These are phyloP conservation scores for Ustilago sp. DNA, from an alignment of 1,284 basidiomycete species.

Conservation along the genomic window DNA sequence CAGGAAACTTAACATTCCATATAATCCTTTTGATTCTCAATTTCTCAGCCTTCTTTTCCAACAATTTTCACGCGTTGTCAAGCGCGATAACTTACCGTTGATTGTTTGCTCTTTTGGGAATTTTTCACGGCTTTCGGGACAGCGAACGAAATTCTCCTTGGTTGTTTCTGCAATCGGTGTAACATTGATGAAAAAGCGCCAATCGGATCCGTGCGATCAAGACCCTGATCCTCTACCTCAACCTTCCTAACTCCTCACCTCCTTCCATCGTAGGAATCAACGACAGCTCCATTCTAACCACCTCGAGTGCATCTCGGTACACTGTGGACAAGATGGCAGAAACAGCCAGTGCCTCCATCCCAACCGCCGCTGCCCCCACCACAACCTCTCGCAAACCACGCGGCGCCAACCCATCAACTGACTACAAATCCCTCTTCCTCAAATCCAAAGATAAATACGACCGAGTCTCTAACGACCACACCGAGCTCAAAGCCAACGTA, in stretches of 20 bases:
- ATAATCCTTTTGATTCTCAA: no score
- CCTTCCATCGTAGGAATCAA: neutral
- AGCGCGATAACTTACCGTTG: no score
- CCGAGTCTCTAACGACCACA: slow-evolving; percentile 49
- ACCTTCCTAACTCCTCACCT: neutral
- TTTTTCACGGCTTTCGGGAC: slow-evolving; percentile 4
- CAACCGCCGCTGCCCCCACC: slow-evolving; percentile 2
- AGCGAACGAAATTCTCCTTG: neutral
- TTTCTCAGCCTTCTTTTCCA: no score
- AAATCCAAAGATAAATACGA: slow-evolving; percentile 58
- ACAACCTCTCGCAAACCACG: slow-evolving; percentile 21
- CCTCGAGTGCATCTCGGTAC: no score
- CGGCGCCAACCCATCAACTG: slow-evolving; percentile 47
- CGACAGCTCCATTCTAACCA: no score
- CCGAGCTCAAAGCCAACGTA: slow-evolving; percentile 39
- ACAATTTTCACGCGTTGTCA: no score
- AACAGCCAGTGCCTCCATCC: slow-evolving; percentile 12
- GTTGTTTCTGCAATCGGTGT: neutral
- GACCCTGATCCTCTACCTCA: slow-evolving; percentile 10
- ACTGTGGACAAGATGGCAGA: slow-evolving; percentile 31
- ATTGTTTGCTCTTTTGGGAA: neutral
- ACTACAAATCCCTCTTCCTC: slow-evolving; percentile 54
- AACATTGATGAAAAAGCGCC: slow-evolving; percentile 9
- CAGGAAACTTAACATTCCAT: no score
- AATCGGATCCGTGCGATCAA: slow-evolving; percentile 28